Evolutionary conservation across 768 basidiomycete genomes (phyloP), one percentile per base, ranked within the genome.

Genomic region (Tephrocybe rancida): DNA sequence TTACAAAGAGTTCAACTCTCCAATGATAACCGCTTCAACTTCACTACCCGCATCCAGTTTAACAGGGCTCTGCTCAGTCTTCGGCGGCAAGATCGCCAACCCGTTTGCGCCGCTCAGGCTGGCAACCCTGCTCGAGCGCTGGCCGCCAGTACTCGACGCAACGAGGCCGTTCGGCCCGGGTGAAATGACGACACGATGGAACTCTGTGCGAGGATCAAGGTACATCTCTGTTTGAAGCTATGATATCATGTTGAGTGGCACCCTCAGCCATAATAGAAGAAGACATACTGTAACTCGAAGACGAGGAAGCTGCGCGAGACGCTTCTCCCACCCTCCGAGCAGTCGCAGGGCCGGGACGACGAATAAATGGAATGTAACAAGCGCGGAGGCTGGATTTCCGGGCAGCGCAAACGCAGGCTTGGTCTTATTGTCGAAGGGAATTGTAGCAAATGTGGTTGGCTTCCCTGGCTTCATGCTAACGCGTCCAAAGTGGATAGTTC

Each of bases 361-460:
- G 63, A 94, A 94, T 2, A 94, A 66, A 61, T 91, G 80, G 70
- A 94, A 94, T 6, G 85, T 92, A 11, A 94, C 92, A 18, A 96
- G 76, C 14, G 93, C 93, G 3, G 87, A 87, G 0, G 93, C 93
- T 0, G 93, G 93, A 66, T 95, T 95, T 1, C 93, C 93, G 0
- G 93, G 93, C 1, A 96, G 79, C 0, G 90, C 92, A 62, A 96
- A 95, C 10, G 92, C 62, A 4, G 86, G 85, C 60, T 87, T 91
- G 26, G 66, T 63, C 8, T 54, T 67, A n/a, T 65, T 62, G 3
- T 66, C 60, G 7, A 70, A 63, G 0, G 88, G 87, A 22, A 94
- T 77, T 11, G 84, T 88, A 0, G 92, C 93, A 57, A 95, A 95
- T 5, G 92, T 93, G 2, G 93, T 96, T 3, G 93, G 92, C 64